These are phyloP conservation scores for Neurospora sp. DNA, from an alignment of 495 filamentous ascomycete species.

Conservation along the genomic window DNA sequence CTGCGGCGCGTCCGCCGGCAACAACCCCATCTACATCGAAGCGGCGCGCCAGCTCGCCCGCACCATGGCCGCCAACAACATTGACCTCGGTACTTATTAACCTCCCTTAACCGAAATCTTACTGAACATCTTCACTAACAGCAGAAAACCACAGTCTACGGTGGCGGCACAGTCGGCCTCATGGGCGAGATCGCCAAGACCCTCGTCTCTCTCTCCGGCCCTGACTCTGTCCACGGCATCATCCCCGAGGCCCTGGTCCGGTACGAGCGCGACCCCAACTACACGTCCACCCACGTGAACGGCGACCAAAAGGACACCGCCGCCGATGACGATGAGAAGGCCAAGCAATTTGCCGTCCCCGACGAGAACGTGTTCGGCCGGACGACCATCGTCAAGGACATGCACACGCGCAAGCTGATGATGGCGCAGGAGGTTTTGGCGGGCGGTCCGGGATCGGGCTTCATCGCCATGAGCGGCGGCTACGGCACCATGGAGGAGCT, in stretches of 20 bases:
- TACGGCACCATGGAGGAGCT: constrained; percentile 95
- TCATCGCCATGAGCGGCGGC: constrained; percentile 81
- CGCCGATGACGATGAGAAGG: constrained; percentile 6
- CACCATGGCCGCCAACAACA: constrained; percentile 61
- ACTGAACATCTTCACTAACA: constrained; percentile 1
- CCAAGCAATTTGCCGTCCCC: constrained; percentile 32
- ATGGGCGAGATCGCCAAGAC: constrained; percentile 91
- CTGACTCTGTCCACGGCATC: constrained; percentile 78
- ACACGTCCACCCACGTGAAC: constrained; percentile 29
- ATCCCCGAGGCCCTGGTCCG: constrained; percentile 80
- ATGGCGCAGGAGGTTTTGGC: constrained; percentile 82
- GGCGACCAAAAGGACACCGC: constrained; percentile 7
- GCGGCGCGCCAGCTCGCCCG: constrained; percentile 71
- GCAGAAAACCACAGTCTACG: constrained; percentile 52
- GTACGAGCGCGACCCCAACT: constrained; percentile 54
- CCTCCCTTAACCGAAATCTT: neutral
- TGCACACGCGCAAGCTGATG: constrained; percentile 88
- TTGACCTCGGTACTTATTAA: constrained; percentile 46
- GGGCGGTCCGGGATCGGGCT: constrained; percentile 75
- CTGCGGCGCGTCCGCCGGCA: constrained; percentile 71
- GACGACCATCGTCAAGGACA: constrained; percentile 83
- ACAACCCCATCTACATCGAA: constrained; percentile 54
- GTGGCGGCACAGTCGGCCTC: constrained; percentile 84
- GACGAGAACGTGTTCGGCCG: constrained; percentile 63
- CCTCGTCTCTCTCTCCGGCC: constrained; percentile 76